Conservation (phyloP, 2,329 filamentous ascomycete species). For the Colletotrichum horii region DNA sequence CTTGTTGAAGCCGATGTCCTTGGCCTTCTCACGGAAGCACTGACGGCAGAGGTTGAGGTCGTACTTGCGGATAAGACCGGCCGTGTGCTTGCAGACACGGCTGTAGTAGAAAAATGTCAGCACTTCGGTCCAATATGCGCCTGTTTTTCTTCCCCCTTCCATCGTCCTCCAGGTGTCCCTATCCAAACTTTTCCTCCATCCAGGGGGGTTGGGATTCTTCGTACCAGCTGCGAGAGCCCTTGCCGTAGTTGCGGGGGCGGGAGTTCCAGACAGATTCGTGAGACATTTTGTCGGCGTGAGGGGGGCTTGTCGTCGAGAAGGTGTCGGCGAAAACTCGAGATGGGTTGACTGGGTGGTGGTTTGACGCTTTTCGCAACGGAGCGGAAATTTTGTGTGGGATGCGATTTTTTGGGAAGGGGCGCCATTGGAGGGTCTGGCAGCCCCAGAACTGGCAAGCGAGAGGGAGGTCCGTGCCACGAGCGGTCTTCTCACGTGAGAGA, state of each 20-base stretch:
- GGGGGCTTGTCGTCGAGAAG: conserved; percentile 25
- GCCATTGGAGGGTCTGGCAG: conserved; percentile 33
- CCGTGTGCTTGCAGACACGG: conserved; percentile 85
- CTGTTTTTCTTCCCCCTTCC: not conserved
- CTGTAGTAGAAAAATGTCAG: conserved; percentile 45
- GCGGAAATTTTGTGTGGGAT: conserved; percentile 23
- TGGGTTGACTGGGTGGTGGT: conserved; percentile 18
- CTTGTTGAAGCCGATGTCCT: conserved; percentile 78
- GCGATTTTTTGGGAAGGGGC: conserved; percentile 6
- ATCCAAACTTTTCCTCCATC: not conserved
- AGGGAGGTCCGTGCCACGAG: not conserved
- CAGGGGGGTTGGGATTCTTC: conserved; percentile 38
- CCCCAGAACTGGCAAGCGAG: conserved; percentile 5
- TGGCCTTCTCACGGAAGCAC: conserved; percentile 77
- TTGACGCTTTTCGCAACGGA: not conserved
- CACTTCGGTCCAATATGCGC: conserved; percentile 11
- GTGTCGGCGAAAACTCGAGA: conserved; percentile 15
- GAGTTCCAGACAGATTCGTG: conserved; percentile 99
- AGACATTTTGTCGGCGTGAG: conserved; percentile 60
- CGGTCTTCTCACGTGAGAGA: not conserved
- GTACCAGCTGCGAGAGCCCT: conserved; percentile 93
- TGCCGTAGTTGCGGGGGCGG: conserved; percentile 95
- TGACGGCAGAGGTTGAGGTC: conserved; percentile 88
- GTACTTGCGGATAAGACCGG: conserved; percentile 99
- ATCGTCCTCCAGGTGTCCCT: not conserved